A percentile compares a stretch with the other conserved stretches of the same genome.
phyloP scores from a whole-genome alignment of 345 rosid genomes.

The Corchorus capsularis region DNA sequence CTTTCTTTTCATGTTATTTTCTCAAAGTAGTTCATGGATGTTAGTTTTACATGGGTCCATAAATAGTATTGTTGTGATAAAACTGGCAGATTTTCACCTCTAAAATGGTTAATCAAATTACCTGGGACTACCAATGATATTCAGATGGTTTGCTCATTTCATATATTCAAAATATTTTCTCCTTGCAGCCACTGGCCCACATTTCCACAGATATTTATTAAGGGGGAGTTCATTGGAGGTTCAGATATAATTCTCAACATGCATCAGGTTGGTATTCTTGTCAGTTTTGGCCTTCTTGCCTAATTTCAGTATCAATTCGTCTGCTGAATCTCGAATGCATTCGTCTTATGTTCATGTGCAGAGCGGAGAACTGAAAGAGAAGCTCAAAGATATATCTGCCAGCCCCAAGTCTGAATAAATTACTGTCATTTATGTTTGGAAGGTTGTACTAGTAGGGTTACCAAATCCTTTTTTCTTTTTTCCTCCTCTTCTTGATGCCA shows the following conservation, averaged over 20 bases:
- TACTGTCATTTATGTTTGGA: not conserved
- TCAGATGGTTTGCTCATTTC: not conserved
- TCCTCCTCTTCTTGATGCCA: not conserved
- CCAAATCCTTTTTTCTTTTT: not conserved
- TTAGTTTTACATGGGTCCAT: not conserved
- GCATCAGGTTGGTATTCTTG: conserved; percentile 70
- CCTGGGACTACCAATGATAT: not conserved
- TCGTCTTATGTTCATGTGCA: conserved; percentile 29
- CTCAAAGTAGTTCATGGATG: not conserved
- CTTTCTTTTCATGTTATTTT: too few species aligned
- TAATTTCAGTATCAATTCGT: not conserved
- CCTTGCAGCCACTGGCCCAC: conserved; percentile 91
- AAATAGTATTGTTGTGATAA: not conserved
- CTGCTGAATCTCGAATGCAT: not conserved
- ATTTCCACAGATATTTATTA: conserved; percentile 90
- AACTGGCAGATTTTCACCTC: not conserved
- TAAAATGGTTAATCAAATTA: not conserved
- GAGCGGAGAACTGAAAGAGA: conserved; percentile 88
- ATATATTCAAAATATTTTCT: conserved; percentile 5
- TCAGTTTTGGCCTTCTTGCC: not conserved
- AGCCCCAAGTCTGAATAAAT: conserved; percentile 35
- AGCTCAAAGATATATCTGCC: conserved; percentile 55
- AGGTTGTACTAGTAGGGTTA: not conserved
- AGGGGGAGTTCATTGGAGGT: conserved; percentile 94
- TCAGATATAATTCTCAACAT: conserved; percentile 85